Conservation (phyloP, 352 stramenopile species). For the Phytophthora macrochlamydospora region DNA sequence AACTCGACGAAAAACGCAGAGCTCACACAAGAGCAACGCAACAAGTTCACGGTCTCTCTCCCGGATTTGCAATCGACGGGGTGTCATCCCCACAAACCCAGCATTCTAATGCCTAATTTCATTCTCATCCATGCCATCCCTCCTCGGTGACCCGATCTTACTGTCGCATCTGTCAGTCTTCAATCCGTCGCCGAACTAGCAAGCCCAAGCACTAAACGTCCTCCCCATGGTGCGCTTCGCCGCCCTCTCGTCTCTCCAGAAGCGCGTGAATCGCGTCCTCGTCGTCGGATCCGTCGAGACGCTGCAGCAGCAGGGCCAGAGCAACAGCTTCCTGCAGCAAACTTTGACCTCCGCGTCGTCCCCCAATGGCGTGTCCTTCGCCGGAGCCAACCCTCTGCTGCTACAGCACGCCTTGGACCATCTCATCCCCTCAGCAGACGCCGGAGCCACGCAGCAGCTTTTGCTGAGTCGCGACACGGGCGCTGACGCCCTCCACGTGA, state of each 20-base stretch:
- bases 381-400: slow-evolving; percentile 44
- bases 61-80: too few relatives aligned
- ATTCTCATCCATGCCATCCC: too few relatives aligned
- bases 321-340: slow-evolving; percentile 44
- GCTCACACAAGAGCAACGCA: too few relatives aligned
- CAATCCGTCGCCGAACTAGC: slow-evolving; percentile 2
- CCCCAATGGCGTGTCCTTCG: slow-evolving; percentile 30
- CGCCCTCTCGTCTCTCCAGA: slow-evolving; percentile 20
- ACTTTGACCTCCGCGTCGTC: slow-evolving; percentile 34
- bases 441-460: slow-evolving; percentile 48
- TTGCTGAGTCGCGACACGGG: slow-evolving; percentile 42
- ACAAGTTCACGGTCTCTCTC: too few relatives aligned
- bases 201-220: neutral
- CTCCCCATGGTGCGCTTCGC: slow-evolving; percentile 44
- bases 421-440: slow-evolving; percentile 49
- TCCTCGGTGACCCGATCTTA: too few relatives aligned
- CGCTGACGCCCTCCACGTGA: slow-evolving; percentile 42
- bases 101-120: too few relatives aligned
- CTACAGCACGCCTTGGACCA: slow-evolving; percentile 54
- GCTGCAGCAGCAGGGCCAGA: slow-evolving; percentile 36
- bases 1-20: too few relatives aligned
- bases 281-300: slow-evolving; percentile 56
- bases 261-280: slow-evolving; percentile 59
- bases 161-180: neutral
- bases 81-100: too few relatives aligned